Base-by-base conservation (phyloP, 352 stramenopile species). In the Globisporangium mamillatum region DNA sequence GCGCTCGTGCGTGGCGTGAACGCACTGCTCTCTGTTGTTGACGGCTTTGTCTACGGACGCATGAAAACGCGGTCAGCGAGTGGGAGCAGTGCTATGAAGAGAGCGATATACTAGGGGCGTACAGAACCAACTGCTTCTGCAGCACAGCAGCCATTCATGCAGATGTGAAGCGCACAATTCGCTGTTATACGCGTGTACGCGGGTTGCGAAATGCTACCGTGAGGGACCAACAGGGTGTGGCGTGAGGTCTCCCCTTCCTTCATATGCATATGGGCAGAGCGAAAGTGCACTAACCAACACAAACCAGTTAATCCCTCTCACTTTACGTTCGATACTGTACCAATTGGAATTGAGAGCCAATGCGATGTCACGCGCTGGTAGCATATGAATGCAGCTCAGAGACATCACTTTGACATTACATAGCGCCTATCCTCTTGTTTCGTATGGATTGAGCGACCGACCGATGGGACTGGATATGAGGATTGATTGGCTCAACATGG, bases 51-150 rank as follows among this genome's bases (percentile, higher is more conserved):
- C 44, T 52, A 24, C 44, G 8, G 44, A 22, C 18, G 44, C 44
- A 52, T 24, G 44, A 52, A 52, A 52, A 52, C 44, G 44, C 36
- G 36, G 12, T 6, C 36, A 44, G 36, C 36, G 6, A 44, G 36
- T 44, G 36, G 18, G 36, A 41, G 36, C 36, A 32, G 29, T 7
- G 4, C 29, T 7, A 32, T 32, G 29, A 32, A 32, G 29, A 7
- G 29, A 32, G 29, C 1, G 29, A 32, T 32, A 32, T 32, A 4
- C 10, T 0, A 41, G 36, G 36, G 9, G 14, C 27, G 32, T 10
- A 41, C 18, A n/a, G 14, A 60, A 12, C 27, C 59, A 64, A 64
- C 41, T 56, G 59, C 59, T 64, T 55, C 27, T 34, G 12, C 58
- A 54, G 38, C 58, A 64, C 58, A 20, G 18, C 4, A 20, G 18